These are phyloP conservation scores for Yamadazyma akitaensis DNA, from an alignment of 805 yeast genomes.

Conservation along the genomic window DNA sequence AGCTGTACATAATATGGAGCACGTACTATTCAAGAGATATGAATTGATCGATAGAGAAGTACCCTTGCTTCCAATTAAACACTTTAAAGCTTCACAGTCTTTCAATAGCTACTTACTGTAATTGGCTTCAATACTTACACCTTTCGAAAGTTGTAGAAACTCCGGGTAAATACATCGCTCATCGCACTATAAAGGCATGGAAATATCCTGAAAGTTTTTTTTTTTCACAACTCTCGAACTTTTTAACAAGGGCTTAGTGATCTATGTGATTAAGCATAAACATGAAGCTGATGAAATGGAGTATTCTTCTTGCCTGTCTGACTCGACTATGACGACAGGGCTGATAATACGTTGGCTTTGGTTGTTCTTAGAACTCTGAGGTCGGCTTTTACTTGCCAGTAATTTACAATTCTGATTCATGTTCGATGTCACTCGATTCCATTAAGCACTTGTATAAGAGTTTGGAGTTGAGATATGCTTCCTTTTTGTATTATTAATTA, in stretches of 20 bases:
- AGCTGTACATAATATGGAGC: too few species aligned
- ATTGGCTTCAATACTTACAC: neutral
- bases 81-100: too few species aligned
- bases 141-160: neutral
- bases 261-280: conserved; percentile 1
- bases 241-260: conserved; percentile 12
- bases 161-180: conserved; percentile 8
- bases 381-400: conserved; percentile 87
- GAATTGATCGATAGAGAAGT: too few species aligned
- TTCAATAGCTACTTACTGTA: too few species aligned
- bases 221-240: conserved; percentile 2
- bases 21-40: too few species aligned
- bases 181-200: conserved; percentile 6
- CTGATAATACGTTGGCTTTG: conserved; percentile 44
- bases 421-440: conserved; percentile 3
- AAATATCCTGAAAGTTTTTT: conserved; percentile 1
- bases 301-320: conserved; percentile 87
- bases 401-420: conserved; percentile 60
- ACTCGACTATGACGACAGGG: conserved; percentile 93
- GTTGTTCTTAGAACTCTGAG: conserved; percentile 32
- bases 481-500: conserved; percentile 17
- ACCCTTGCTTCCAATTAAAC: too few species aligned
- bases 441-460: conserved; percentile 27
- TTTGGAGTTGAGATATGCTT: neutral
- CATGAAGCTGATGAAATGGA: conserved; percentile 43